Evolutionary conservation across 768 basidiomycete genomes (phyloP), one percentile per base, ranked within the genome.

Genomic region (Infundibulicybe gibba): DNA sequence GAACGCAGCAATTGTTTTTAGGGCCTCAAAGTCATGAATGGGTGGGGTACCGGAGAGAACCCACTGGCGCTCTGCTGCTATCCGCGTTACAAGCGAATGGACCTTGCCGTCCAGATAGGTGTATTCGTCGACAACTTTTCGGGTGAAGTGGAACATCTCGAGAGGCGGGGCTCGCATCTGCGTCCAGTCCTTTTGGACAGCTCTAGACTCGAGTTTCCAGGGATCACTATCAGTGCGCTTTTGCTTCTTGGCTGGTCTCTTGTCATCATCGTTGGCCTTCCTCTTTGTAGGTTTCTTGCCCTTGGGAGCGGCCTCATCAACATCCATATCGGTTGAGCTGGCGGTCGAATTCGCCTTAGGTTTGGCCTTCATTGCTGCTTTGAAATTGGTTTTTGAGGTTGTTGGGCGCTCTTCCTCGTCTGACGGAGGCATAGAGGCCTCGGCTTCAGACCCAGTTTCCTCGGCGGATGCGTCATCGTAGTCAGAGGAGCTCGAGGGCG

Each of bases 41-140:
- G 94, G 94, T 6, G 94, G 94, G 17, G 94, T 97, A 11, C 94
- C 94, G 2, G 94, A 97, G n/a, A 97, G 75, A 5, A 97, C 90
- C 94, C 94, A 97, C 46, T 85, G 87, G 38, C 90, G 77, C 42
- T 86, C 83, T 0, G 90, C 85, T 10, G 81, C 80, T 16, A 94
- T 66, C 41, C 77, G 78, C 2, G 89, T 90, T 32, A 95, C 77
- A 56, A 93, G 74, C 2, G 89, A 75, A 51, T 89, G 86, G 6
- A 84, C 75, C 56, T 87, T 84, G 45, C 88, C 90, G 19, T 85
- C 82, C 17, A 94, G 75, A 58, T 97, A 97, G 1, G 93, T 94
- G 63, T 94, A 97, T 61, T 97, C 94, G 65, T 97, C 94, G 35
- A 95, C 83, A 43, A 97, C 87, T 21, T 88, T 79, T 5, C 94